These are phyloP conservation scores for Trichoderma aggressivum DNA, from an alignment of 2,329 filamentous ascomycete species.

Conservation along the genomic window DNA sequence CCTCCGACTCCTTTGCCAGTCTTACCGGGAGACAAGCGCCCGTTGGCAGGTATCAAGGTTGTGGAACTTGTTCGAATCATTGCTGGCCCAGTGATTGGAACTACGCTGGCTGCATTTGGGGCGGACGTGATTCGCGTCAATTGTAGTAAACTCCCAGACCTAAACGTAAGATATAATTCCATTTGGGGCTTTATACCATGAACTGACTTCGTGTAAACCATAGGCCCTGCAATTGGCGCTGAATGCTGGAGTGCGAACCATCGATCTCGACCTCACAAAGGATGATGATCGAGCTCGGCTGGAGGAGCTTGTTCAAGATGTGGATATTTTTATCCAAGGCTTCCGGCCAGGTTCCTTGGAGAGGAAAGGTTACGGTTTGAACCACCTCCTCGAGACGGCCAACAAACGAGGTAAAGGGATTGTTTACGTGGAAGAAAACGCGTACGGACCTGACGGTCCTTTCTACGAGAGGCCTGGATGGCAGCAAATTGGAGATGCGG, in stretches of 20 bases:
- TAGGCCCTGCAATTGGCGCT: not conserved
- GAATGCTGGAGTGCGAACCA: conserved; percentile 35
- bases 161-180: not conserved
- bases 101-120: not conserved
- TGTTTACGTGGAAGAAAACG: conserved; percentile 64
- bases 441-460: conserved; percentile 56
- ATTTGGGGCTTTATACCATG: not conserved
- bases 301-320: conserved; percentile 41
- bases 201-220: not conserved
- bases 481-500: conserved; percentile 62
- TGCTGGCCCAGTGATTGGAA: not conserved
- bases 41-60: conserved; percentile 36
- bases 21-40: conserved; percentile 26
- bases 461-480: conserved; percentile 61
- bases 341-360: conserved; percentile 40
- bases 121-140: conserved; percentile 24
- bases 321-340: conserved; percentile 33
- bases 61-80: conserved; percentile 27
- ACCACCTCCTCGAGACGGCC: conserved; percentile 44
- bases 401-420: conserved; percentile 54
- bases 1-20: not conserved
- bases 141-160: not conserved
- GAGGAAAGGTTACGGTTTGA: conserved; percentile 39
- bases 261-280: conserved; percentile 47
- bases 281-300: conserved; percentile 38